Evolutionary conservation across 2,329 filamentous ascomycete species (phyloP).

Genomic region (Colletotrichum nymphaeae): DNA sequence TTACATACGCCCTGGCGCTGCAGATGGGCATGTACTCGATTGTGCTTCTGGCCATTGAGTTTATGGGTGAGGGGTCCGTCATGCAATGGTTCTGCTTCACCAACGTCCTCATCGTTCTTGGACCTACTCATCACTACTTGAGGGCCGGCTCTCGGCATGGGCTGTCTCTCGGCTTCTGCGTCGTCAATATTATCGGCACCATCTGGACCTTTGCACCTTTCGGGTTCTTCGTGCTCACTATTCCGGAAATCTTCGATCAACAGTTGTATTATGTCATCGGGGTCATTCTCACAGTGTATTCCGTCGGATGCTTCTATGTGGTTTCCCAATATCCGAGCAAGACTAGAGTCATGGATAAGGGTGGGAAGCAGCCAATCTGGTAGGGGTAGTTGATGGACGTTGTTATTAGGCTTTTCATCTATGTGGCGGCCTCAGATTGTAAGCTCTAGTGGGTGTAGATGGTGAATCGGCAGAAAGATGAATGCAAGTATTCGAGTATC

Average conservation of each 20-base stretch:
- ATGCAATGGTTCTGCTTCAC: constrained; percentile 34
- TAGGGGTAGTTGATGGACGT: neutral
- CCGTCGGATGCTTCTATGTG: constrained; percentile 2
- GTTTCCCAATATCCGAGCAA: constrained; percentile 16
- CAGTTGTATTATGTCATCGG: constrained; percentile 8
- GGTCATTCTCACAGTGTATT: neutral
- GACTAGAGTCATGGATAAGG: neutral
- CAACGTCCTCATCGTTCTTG: constrained; percentile 31
- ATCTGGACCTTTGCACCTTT: constrained; percentile 11
- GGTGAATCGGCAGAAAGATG: too few relatives aligned
- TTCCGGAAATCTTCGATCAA: constrained; percentile 2
- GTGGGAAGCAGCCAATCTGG: constrained; percentile 7
- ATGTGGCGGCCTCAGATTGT: too few relatives aligned
- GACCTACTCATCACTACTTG: constrained; percentile 28
- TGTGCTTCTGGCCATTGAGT: constrained; percentile 16
- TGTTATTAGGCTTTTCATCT: too few relatives aligned
- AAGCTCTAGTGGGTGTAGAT: too few relatives aligned
- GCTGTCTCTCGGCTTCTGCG: constrained; percentile 25
- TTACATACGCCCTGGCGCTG: constrained; percentile 8
- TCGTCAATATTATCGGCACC: constrained; percentile 17
- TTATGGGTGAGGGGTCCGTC: constrained; percentile 28
- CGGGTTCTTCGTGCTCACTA: neutral
- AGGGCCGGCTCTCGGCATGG: constrained; percentile 22
- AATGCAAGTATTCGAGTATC: too few relatives aligned
- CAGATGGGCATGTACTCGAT: constrained; percentile 30